Evolutionary conservation across 495 filamentous ascomycete genomes (phyloP), one percentile per base, ranked within the genome.

Genomic region (Massariosphaeria phaeospora): DNA sequence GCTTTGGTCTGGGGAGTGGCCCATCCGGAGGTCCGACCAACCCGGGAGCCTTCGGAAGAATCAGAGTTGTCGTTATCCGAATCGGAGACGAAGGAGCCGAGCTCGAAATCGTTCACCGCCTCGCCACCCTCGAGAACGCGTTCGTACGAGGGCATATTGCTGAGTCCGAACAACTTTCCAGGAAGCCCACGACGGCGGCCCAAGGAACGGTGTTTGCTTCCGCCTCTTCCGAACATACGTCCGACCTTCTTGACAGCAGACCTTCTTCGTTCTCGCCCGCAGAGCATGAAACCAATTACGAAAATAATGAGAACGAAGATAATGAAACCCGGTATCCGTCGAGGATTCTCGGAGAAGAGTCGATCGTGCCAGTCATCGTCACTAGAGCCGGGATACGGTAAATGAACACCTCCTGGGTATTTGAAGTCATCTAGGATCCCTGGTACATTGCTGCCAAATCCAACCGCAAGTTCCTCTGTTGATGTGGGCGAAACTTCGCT

Each of bases 91-190:
- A 75, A 76, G 30, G 72, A 72, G 21, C 53, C 51, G n/a, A 65
- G 49, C 41, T 66, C 63, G 48, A 63, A 62, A 10, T 85, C 81
- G 27, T 68, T 64, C 30, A 76, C 69, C 1, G 64, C 70, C 2
- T 77, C 77, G 10, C 86, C 91, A 53, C 88, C 85, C 68, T 96
- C 89, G 43, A 95, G 70, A 11, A 96, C 85, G 15, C 88, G 83
- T 67, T 96, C 90, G 60, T 96, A 96, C 8, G 79, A 63, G 1
- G 72, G 70, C 3, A 69, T 66, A 7, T 65, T 70, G 9, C 61
- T 48, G 10, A 81, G 75, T 42, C 83, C 79, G 18, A 88, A 77
- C 44, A 88, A 82, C 49, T 71, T 72, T 48, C 63, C 55, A 17
- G 56, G 43, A 40, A 72, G 59, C 4, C 51, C 57, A 33, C 57